These are phyloP conservation scores for Hansenula lynferdii DNA, from an alignment of 1,139 yeast species.

Conservation along the genomic window DNA sequence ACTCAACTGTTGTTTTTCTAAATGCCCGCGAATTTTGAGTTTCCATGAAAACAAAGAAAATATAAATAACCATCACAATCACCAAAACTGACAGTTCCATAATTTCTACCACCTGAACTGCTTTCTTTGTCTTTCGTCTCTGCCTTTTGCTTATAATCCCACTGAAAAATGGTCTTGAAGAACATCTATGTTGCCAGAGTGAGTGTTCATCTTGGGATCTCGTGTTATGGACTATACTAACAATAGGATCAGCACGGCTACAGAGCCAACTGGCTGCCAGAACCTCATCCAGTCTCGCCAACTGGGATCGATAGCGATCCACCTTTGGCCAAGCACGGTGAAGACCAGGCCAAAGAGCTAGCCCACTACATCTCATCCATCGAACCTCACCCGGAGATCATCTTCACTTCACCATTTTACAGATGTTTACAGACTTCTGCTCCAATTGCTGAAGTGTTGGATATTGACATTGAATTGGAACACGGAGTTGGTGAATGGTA, in stretches of 20 bases:
- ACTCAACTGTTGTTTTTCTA: too few relatives aligned
- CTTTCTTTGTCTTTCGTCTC: too few relatives aligned
- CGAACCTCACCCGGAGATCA: conserved; percentile 52
- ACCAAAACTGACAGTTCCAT: too few relatives aligned
- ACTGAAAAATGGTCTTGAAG: conserved; percentile 27
- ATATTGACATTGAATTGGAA: conserved; percentile 57
- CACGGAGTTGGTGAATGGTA: conserved; percentile 75
- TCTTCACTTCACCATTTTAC: conserved; percentile 81
- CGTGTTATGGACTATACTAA: too few relatives aligned
- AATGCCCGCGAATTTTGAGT: too few relatives aligned
- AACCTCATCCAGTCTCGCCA: conserved; percentile 69
- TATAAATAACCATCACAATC: too few relatives aligned
- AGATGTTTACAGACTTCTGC: conserved; percentile 82
- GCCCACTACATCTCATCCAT: conserved; percentile 45
- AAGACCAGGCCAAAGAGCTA: conserved; percentile 71
- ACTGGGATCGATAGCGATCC: conserved; percentile 85
- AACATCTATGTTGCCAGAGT: conserved; percentile 36
- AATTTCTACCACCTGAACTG: too few relatives aligned
- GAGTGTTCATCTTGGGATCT: too few relatives aligned
- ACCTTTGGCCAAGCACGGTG: conserved; percentile 74
- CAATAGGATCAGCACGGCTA: conserved; percentile 85
- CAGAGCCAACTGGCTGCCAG: conserved; percentile 77
- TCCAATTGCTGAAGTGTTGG: conserved; percentile 55
- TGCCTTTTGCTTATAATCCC: too few relatives aligned
- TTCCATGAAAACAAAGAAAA: too few relatives aligned